Conservation (phyloP, 2,329 filamentous ascomycete genomes). For the Aspergillus awamori region DNA sequence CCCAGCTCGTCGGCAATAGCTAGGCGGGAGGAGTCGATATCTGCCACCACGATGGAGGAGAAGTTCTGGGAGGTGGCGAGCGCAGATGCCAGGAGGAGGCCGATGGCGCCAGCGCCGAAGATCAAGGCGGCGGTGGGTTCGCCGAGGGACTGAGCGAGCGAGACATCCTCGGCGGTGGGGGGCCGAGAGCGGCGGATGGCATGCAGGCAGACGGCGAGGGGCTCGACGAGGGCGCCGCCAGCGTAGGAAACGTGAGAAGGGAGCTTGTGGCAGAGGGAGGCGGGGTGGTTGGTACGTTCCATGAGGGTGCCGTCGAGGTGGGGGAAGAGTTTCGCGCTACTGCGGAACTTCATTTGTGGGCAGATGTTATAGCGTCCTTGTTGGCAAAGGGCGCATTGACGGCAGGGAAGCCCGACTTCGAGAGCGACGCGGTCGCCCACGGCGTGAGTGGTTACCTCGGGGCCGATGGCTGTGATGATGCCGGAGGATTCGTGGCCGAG, state of each 20-base stretch:
- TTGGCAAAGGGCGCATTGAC: slow-evolving; percentile 59
- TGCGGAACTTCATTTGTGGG: slow-evolving; percentile 60
- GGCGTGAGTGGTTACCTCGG: slow-evolving; percentile 63
- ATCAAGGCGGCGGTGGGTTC: slow-evolving; percentile 55
- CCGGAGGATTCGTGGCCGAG: slow-evolving; percentile 79
- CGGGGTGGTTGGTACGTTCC: slow-evolving; percentile 64
- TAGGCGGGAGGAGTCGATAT: slow-evolving; percentile 61
- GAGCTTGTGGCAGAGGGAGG: slow-evolving; percentile 61
- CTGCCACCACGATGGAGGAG: slow-evolving; percentile 60
- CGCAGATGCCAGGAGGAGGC: slow-evolving; percentile 60
- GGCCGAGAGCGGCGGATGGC: slow-evolving; percentile 59
- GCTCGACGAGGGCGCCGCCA: slow-evolving; percentile 63
- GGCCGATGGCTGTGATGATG: slow-evolving; percentile 71
- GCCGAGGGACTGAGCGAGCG: slow-evolving; percentile 45
- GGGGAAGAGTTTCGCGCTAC: slow-evolving; percentile 61
- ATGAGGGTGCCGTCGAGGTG: slow-evolving; percentile 68
- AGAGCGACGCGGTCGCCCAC: slow-evolving; percentile 85
- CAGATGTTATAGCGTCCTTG: slow-evolving; percentile 66
- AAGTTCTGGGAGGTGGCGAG: slow-evolving; percentile 59
- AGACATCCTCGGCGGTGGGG: slow-evolving; percentile 39
- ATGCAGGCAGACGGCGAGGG: slow-evolving; percentile 63
- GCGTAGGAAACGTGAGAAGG: slow-evolving; percentile 57
- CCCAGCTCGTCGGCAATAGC: slow-evolving; percentile 54
- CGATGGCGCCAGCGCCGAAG: slow-evolving; percentile 65
- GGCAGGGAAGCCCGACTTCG: slow-evolving; percentile 87